phyloP scores from a whole-genome alignment of 257 asterid species.

The Solanum microdontum region DNA sequence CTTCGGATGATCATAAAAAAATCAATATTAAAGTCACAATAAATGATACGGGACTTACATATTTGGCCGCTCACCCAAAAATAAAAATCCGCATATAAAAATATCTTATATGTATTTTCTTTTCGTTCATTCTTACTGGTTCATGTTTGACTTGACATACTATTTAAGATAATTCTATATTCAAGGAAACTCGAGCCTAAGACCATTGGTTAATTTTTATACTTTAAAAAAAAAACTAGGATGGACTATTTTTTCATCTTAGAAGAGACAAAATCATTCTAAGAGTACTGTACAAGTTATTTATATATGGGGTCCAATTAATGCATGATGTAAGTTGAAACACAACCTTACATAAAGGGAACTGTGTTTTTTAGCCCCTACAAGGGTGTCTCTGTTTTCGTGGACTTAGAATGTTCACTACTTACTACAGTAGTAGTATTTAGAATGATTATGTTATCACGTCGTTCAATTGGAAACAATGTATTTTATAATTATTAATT shows the following conservation, averaged over 20 bases:
- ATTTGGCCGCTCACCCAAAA: not conserved
- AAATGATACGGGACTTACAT: not conserved
- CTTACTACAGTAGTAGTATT: not conserved
- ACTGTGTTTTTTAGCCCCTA: not conserved
- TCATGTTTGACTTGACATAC: not conserved
- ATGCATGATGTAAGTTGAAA: not conserved
- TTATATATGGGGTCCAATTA: not conserved
- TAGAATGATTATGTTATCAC: not conserved
- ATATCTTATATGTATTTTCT: too few relatives aligned
- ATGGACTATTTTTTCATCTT: not conserved
- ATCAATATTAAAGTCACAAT: not conserved
- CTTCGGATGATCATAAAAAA: not conserved
- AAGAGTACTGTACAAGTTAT: not conserved
- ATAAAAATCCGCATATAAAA: not conserved
- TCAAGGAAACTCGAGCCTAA: fast-evolving
- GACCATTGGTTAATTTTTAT: too few relatives aligned
- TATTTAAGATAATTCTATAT: too few relatives aligned
- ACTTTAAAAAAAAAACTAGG: not conserved
- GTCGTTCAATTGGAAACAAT: too few relatives aligned
- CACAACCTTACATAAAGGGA: not conserved
- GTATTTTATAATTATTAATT: too few relatives aligned
- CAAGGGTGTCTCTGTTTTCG: not conserved
- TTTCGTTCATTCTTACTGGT: fast-evolving
- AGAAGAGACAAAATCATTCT: not conserved
- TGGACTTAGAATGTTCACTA: not conserved